phyloP scores from a whole-genome alignment of 2,329 filamentous ascomycete species.

The Cryoendolithus antarcticus region DNA sequence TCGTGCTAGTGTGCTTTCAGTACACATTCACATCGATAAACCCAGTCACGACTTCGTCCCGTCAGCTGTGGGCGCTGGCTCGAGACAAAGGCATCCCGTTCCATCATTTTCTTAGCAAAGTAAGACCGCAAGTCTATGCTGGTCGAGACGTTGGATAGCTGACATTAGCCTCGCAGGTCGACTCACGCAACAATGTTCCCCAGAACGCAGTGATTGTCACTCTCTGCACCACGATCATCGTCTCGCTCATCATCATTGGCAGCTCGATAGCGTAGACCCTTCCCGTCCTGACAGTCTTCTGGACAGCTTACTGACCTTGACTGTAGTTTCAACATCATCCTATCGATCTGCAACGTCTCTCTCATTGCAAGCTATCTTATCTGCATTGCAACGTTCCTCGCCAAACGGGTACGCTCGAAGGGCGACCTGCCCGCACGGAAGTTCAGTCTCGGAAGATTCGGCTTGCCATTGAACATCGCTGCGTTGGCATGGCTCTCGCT shows the following conservation, averaged over 20 bases:
- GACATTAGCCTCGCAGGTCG: no score
- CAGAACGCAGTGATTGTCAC: conserved; percentile 18
- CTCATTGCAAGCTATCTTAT: conserved; percentile 16
- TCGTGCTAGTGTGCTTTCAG: conserved; percentile 13
- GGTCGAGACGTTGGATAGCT: no score
- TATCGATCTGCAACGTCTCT: conserved; percentile 24
- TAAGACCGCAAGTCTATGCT: conserved; percentile 1
- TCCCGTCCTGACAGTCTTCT: no score
- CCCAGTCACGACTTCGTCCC: conserved; percentile 17
- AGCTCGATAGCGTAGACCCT: conserved; percentile 22
- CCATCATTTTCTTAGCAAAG: conserved; percentile 11
- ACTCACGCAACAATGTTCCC: conserved; percentile 12
- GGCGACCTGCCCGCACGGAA: conserved; percentile 11
- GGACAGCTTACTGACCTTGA: no score
- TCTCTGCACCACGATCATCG: conserved; percentile 15
- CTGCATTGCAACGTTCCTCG: conserved; percentile 13
- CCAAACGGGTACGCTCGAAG: conserved; percentile 11
- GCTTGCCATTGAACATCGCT: conserved; percentile 16
- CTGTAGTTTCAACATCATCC: conserved; percentile 26
- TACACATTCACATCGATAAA: conserved; percentile 15
- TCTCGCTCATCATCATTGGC: conserved; percentile 25
- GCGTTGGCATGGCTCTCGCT: conserved; percentile 12
- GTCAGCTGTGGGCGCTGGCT: conserved; percentile 19
- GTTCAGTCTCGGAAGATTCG: conserved; percentile 16
- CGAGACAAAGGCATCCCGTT: conserved; percentile 19